A percentile compares a stretch with the other conserved stretches of the same genome.
Conservation (phyloP, 495 filamentous ascomycete genomes). For the Penicillium macrosclerotiorum region DNA sequence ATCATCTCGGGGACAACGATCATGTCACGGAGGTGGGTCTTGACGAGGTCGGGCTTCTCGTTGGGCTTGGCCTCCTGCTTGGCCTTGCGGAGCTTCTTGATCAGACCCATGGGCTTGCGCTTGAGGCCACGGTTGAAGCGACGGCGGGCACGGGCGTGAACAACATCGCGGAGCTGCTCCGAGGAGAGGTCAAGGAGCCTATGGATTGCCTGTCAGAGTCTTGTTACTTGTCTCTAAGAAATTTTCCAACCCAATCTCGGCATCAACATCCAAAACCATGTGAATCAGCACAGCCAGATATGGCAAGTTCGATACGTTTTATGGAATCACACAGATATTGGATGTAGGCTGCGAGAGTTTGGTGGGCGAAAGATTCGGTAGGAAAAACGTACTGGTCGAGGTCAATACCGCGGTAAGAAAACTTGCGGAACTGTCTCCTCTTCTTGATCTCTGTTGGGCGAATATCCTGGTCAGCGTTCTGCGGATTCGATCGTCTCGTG, state of each 20-base stretch:
- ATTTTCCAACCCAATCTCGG: not conserved
- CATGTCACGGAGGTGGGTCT: constrained; percentile 99
- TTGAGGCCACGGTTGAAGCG: constrained; percentile 99
- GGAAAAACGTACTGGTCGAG: constrained; percentile 84
- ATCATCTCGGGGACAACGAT: constrained; percentile 99
- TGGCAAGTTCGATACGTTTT: too few relatives aligned
- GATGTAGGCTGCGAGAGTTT: constrained; percentile 11
- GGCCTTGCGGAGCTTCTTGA: constrained; percentile 99
- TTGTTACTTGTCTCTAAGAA: constrained; percentile 9
- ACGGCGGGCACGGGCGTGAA: constrained; percentile 96
- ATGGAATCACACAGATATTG: not conserved
- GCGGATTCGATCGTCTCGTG: constrained; percentile 11
- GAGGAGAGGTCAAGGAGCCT: constrained; percentile 97
- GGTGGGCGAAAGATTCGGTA: constrained; percentile 38
- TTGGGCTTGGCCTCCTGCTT: constrained; percentile 99
- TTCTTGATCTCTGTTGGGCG: constrained; percentile 82
- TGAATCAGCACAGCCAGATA: too few relatives aligned
- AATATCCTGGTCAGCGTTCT: constrained; percentile 41
- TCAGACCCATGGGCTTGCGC: constrained; percentile 99
- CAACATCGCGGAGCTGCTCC: constrained; percentile 97
- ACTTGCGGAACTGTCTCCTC: constrained; percentile 99
- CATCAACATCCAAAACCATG: too few relatives aligned
- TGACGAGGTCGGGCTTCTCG: constrained; percentile 98
- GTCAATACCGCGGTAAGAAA: constrained; percentile 98
- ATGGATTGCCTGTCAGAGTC: constrained; percentile 22